phyloP scores from a whole-genome alignment of 2,329 filamentous ascomycete species.

The Anthostomella pinea region DNA sequence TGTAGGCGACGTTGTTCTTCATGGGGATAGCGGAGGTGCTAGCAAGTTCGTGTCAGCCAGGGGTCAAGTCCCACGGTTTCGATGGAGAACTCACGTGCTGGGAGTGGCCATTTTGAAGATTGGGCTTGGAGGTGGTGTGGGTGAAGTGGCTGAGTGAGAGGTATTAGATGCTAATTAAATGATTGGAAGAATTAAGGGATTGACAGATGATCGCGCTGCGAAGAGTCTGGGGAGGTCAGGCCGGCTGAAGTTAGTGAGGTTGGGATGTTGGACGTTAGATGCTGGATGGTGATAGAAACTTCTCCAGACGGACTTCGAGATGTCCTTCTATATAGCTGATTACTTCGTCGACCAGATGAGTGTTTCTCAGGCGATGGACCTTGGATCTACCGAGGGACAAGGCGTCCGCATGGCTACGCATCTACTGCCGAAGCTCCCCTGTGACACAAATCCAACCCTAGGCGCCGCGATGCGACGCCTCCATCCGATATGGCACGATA shows the following conservation, averaged over 20 bases:
- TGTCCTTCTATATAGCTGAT: too few relatives aligned
- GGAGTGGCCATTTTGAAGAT: slow-evolving; percentile 26
- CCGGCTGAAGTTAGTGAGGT: slow-evolving; percentile 22
- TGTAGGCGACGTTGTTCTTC: slow-evolving; percentile 30
- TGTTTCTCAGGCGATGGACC: slow-evolving; percentile 1
- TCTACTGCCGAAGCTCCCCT: slow-evolving; percentile 12
- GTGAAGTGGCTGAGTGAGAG: slow-evolving; percentile 12
- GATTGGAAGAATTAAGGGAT: slow-evolving; percentile 1
- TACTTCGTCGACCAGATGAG: too few relatives aligned
- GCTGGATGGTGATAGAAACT: slow-evolving; percentile 11
- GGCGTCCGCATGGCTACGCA: slow-evolving; percentile 8
- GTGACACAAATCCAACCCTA: slow-evolving; percentile 20
- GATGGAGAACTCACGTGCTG: slow-evolving; percentile 28
- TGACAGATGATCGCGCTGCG: slow-evolving; percentile 11
- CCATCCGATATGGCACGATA: slow-evolving; percentile 31
- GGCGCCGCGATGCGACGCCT: slow-evolving; percentile 15
- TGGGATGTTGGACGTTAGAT: too few relatives aligned
- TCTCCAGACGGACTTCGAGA: too few relatives aligned
- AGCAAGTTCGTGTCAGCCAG: too few relatives aligned
- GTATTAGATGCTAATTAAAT: slow-evolving; percentile 4
- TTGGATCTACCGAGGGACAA: slow-evolving; percentile 6
- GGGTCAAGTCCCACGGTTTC: too few relatives aligned
- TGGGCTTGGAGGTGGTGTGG: slow-evolving; percentile 8
- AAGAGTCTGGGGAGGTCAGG: slow-evolving; percentile 16
- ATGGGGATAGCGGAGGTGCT: slow-evolving; percentile 26